A percentile compares a stretch with the other conserved stretches of the same genome.
Conservation (phyloP, 164 flowering plant genomes). For the Euptelea pleiosperma region DNA sequence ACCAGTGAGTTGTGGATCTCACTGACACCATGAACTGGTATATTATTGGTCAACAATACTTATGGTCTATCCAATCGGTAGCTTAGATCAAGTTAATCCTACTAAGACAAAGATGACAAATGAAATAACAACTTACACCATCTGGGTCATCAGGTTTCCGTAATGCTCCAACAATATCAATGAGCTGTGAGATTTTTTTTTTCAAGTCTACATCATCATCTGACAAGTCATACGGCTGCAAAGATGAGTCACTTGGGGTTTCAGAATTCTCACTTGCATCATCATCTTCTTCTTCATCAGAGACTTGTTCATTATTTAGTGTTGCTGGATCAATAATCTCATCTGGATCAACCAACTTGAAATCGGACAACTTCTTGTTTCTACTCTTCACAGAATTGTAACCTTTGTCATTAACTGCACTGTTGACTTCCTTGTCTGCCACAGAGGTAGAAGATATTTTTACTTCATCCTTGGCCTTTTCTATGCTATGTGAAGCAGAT, state of each 20-base stretch:
- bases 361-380: constrained; percentile 33
- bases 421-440: constrained; percentile 21
- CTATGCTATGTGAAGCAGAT: constrained; percentile 13
- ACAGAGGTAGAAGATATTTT: constrained; percentile 12
- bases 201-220: constrained; percentile 86
- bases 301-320: constrained; percentile 32
- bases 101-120: neutral
- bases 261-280: constrained; percentile 61
- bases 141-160: constrained; percentile 90
- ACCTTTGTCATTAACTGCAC: constrained; percentile 16
- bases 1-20: neutral
- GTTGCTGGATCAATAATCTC: constrained; percentile 81
- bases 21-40: neutral
- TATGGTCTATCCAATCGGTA: neutral
- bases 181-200: constrained; percentile 68
- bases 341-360: constrained; percentile 64
- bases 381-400: constrained; percentile 20
- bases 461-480: constrained; percentile 17
- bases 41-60: neutral
- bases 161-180: constrained; percentile 80
- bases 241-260: constrained; percentile 63
- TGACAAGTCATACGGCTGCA: constrained; percentile 87
- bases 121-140: constrained; percentile 59
- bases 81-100: neutral
- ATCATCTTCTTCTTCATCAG: constrained; percentile 55